These are phyloP conservation scores for Angomonas ambiguus DNA, from an alignment of 208 protist species.

Conservation along the genomic window DNA sequence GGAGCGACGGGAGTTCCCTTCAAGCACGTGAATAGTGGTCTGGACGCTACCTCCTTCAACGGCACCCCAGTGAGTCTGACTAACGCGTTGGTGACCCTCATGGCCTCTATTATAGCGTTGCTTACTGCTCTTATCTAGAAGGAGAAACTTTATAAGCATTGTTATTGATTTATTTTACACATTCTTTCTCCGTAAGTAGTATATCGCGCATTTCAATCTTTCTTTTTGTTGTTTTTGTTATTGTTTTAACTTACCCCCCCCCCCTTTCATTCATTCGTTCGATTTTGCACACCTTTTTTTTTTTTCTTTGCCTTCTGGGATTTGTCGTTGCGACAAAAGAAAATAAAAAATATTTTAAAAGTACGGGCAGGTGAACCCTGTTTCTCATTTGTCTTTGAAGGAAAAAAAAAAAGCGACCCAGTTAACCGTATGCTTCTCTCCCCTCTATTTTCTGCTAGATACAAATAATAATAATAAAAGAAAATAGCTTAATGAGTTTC, in stretches of 20 bases:
- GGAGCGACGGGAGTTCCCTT: too few relatives aligned
- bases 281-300: not conserved
- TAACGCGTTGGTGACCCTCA: not conserved
- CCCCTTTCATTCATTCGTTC: not conserved
- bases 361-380: not conserved
- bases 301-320: not conserved
- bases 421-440: not conserved
- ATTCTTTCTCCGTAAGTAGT: not conserved
- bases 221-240: slow-evolving; percentile 6
- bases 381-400: not conserved
- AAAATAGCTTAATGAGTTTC: slow-evolving; percentile 7
- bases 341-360: slow-evolving; percentile 1
- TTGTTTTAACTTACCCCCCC: slow-evolving; percentile 4
- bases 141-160: not conserved
- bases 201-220: not conserved
- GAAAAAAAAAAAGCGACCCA: too few relatives aligned
- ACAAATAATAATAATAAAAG: not conserved
- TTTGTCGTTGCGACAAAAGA: not conserved
- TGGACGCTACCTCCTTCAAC: not conserved
- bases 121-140: not conserved
- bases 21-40: not conserved
- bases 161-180: not conserved
- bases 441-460: not conserved
- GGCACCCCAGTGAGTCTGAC: not conserved
- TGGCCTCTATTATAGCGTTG: not conserved